phyloP scores from a whole-genome alignment of 1,284 basidiomycete species.

The Ganoderma sinense region DNA sequence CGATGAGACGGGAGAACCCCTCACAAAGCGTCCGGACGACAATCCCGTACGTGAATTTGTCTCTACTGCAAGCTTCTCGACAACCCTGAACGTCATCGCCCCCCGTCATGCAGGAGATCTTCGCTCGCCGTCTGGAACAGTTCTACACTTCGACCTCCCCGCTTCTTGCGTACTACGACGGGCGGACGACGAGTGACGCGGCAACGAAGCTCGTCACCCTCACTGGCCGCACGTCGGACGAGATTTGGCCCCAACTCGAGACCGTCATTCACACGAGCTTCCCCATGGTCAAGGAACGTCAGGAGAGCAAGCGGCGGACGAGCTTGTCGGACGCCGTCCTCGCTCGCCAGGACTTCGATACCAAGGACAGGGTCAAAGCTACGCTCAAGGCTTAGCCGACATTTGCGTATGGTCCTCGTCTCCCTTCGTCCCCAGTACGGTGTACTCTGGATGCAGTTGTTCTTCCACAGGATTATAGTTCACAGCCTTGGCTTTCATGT shows the following conservation, averaged over 20 bases:
- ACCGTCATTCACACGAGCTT: slow-evolving; percentile 62
- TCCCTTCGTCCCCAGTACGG: neutral
- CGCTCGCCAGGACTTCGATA: slow-evolving; percentile 33
- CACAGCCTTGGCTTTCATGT: neutral
- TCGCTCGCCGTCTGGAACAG: slow-evolving; percentile 79
- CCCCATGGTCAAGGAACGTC: slow-evolving; percentile 62
- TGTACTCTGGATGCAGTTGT: neutral
- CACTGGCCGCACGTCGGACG: slow-evolving; percentile 87
- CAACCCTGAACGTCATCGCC: slow-evolving; percentile 4
- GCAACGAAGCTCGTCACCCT: slow-evolving; percentile 71
- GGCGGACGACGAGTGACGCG: slow-evolving; percentile 33
- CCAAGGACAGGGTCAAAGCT: slow-evolving; percentile 17
- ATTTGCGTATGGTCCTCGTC: neutral
- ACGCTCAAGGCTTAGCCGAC: neutral
- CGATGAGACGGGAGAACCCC: slow-evolving; percentile 91
- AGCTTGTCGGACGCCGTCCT: slow-evolving; percentile 57
- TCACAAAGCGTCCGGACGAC: slow-evolving; percentile 92
- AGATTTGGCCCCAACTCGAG: slow-evolving; percentile 91
- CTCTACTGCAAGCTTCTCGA: neutral
- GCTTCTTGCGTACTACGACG: slow-evolving; percentile 80
- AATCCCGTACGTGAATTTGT: slow-evolving; percentile 73
- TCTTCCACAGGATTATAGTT: neutral
- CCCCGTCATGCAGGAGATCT: slow-evolving; percentile 72
- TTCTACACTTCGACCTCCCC: slow-evolving; percentile 93
- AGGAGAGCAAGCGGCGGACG: slow-evolving; percentile 51